phyloP scores from a whole-genome alignment of 495 filamentous ascomycete species.

The Hapsidospora chrysogenum region DNA sequence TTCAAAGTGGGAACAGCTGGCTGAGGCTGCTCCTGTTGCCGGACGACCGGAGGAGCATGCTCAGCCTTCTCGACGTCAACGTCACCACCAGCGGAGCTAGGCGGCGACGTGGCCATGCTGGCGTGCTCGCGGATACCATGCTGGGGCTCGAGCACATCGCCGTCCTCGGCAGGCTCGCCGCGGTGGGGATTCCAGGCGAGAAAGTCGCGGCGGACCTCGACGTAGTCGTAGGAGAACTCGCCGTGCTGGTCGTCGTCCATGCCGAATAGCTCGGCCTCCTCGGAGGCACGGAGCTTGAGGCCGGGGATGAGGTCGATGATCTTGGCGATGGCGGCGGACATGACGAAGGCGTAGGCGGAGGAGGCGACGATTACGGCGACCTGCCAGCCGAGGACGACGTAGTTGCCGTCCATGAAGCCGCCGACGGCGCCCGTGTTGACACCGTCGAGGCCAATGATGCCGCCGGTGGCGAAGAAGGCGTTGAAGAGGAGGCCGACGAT shows the following conservation, averaged over 20 bases:
- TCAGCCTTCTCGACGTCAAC: no score
- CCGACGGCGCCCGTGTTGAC: constrained; percentile 67
- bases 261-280: constrained; percentile 92
- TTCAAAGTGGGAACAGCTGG: no score
- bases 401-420: constrained; percentile 83
- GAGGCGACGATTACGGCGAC: constrained; percentile 72
- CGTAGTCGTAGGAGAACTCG: constrained; percentile 98
- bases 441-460: constrained; percentile 87
- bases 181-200: constrained; percentile 91
- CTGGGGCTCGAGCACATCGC: constrained; percentile 46
- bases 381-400: constrained; percentile 78
- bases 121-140: constrained; percentile 73
- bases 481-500: constrained; percentile 90
- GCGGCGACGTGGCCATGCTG: constrained; percentile 31
- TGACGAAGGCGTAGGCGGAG: constrained; percentile 62
- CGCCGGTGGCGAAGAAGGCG: constrained; percentile 70
- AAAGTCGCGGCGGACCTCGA: constrained; percentile 94
- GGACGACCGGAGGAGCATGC: no score
- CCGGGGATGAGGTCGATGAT: constrained; percentile 77
- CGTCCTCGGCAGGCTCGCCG: constrained; percentile 45
- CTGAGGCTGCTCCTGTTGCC: no score
- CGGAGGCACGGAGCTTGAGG: constrained; percentile 76
- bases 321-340: constrained; percentile 71
- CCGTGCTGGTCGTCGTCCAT: constrained; percentile 99
- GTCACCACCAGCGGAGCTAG: no score